phyloP scores from a whole-genome alignment of 2,329 filamentous ascomycete genomes.

The Penicillium sp. region DNA sequence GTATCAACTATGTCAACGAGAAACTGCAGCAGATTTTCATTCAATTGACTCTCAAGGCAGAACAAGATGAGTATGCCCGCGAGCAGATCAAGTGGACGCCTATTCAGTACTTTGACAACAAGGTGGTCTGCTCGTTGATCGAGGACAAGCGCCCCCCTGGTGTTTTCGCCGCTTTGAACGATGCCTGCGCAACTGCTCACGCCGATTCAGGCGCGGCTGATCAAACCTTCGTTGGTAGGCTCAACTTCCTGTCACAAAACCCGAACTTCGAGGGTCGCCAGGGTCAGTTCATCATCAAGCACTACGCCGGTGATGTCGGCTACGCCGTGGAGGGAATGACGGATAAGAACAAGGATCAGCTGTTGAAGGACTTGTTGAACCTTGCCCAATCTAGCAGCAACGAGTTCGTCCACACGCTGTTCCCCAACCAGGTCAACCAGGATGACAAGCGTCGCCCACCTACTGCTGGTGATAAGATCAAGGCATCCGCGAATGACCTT shows the following conservation, averaged over 20 bases:
- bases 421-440: slow-evolving; percentile 90
- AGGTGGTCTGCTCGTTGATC: slow-evolving; percentile 95
- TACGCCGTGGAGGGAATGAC: slow-evolving; percentile 97
- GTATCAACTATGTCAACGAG: slow-evolving; percentile 99
- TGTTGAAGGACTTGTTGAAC: slow-evolving; percentile 89
- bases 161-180: slow-evolving; percentile 92
- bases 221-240: slow-evolving; percentile 88
- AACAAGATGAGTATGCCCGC: slow-evolving; percentile 93
- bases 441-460: slow-evolving; percentile 93
- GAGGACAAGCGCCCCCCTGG: slow-evolving; percentile 87
- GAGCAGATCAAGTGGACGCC: slow-evolving; percentile 99
- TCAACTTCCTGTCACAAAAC: slow-evolving; percentile 84
- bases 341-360: slow-evolving; percentile 98
- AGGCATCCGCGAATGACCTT: slow-evolving; percentile 87
- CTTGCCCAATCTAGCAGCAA: slow-evolving; percentile 82
- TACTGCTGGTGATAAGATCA: slow-evolving; percentile 94
- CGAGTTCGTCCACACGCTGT: slow-evolving; percentile 79
- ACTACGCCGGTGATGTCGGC: slow-evolving; percentile 94
- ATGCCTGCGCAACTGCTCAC: slow-evolving; percentile 97
- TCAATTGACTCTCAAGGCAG: slow-evolving; percentile 90
- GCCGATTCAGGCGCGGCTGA: slow-evolving; percentile 93
- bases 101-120: slow-evolving; percentile 99
- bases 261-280: slow-evolving; percentile 88
- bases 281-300: slow-evolving; percentile 96
- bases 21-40: slow-evolving; percentile 99